Evolutionary conservation across 129 eudicot species (phyloP), one percentile per base, ranked within the genome.

Genomic region (Oenanthe sinensis): DNA sequence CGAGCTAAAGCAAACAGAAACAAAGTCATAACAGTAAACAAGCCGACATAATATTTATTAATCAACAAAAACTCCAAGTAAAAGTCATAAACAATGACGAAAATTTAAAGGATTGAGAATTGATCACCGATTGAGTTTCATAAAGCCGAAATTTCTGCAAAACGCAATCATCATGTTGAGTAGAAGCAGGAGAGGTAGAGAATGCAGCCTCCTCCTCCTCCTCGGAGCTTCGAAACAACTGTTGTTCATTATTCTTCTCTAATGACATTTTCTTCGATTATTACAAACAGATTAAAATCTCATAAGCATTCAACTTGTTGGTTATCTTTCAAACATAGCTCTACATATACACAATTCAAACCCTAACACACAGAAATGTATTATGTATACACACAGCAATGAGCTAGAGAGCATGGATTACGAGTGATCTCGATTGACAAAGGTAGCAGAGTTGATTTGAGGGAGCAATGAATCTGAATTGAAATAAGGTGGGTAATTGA

Each of bases 81-180:
- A 55, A 63, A 69, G 0, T 37, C 24, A 28, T 69, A 3, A 37
- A 39, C 16, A 26, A 47, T 8, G 7, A 83, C 5, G 73, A 15
- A 28, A 39, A 75, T 22, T 6, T 28, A 30, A 14, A 39, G 13
- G 45, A 43, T 5, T 16, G 9, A 24, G 28, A 49, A 78, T 39
- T 22, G 30, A 65, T 79, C 88, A 92, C 97, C 92, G 96, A 90
- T 83, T 79, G 90, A 77, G 96, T 92, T 78, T 90, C 86, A 81
- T 86, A 90, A 77, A 92, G 95, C 82, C 85, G 87, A 82, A 92
- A 92, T 75, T 90, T 87, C 84, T 88, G 90, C 86, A 92, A 73
- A 55, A 74, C 6, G 22, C 72, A 81, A 2, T 84, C 78, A 74
- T 71, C 78, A 69, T 71, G 77, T 63, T 86, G 85, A 81, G 79